Evolutionary conservation across 306 rosid genomes (phyloP).

Genomic region (Prunus dulcis): DNA sequence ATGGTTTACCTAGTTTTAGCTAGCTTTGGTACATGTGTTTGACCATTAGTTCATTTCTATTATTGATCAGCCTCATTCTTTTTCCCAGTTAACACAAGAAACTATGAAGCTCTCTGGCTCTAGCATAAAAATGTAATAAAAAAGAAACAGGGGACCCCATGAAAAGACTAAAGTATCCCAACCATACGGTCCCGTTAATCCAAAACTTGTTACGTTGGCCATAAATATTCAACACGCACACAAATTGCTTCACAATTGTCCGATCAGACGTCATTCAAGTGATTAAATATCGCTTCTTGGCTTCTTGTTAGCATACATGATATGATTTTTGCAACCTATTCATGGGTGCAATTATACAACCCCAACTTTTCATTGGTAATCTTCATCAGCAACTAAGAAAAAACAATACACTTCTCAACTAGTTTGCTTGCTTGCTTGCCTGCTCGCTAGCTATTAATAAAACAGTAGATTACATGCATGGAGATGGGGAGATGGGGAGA

Average conservation of each 20-base stretch:
- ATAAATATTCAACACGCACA: conserved; percentile 17
- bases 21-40: no score
- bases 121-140: not conserved
- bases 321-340: not conserved
- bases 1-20: no score
- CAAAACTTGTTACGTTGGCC: conserved; percentile 32
- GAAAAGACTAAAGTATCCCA: conserved; percentile 38
- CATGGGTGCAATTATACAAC: not conserved
- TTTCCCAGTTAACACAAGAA: not conserved
- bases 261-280: conserved; percentile 1
- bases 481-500: not conserved
- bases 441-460: not conserved
- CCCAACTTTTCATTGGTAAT: not conserved
- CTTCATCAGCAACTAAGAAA: not conserved
- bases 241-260: conserved; percentile 9
- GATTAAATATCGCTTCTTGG: not conserved
- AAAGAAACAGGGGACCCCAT: conserved; percentile 38
- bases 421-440: not conserved
- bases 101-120: no score
- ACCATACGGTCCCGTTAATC: conserved; percentile 31
- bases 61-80: not conserved
- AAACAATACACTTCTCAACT: not conserved
- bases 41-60: no score
- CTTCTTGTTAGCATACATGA: not conserved
- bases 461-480: not conserved